phyloP scores from a whole-genome alignment of 225 moss, liverwort and hornwort genomes.

The Sphagnum tenellum region DNA sequence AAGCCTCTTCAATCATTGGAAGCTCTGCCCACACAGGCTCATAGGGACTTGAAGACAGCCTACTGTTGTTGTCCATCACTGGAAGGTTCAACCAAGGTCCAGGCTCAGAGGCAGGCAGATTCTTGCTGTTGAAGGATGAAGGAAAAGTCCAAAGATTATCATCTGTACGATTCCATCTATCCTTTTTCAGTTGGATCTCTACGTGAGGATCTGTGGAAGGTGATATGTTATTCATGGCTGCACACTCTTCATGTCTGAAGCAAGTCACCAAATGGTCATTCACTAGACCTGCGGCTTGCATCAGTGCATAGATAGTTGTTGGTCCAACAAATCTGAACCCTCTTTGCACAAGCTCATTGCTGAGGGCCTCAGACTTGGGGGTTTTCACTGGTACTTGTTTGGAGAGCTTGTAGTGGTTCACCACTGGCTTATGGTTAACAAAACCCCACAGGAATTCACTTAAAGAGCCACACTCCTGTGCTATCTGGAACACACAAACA shows the following conservation, averaged over 20 bases:
- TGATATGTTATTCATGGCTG: conserved; percentile 6
- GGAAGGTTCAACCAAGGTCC: too few relatives aligned
- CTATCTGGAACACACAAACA: conserved; percentile 32
- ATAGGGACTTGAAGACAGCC: conserved; percentile 13
- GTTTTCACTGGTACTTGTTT: conserved; percentile 86
- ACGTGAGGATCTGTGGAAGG: too few relatives aligned
- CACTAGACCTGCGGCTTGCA: conserved; percentile 84
- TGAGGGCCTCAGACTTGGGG: conserved; percentile 69
- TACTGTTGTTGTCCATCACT: conserved; percentile 8
- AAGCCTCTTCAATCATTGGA: conserved; percentile 35
- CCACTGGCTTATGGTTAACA: conserved; percentile 71
- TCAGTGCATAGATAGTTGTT: conserved; percentile 79
- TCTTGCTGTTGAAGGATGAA: too few relatives aligned
- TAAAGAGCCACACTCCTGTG: conserved; percentile 69
- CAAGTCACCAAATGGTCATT: conserved; percentile 76
- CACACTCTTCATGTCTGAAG: conserved; percentile 54
- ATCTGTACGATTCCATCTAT: too few relatives aligned
- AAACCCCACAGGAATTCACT: conserved; percentile 79
- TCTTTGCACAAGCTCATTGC: conserved; percentile 76
- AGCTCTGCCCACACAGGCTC: conserved; percentile 47
- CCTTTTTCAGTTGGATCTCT: too few relatives aligned
- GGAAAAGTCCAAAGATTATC: too few relatives aligned
- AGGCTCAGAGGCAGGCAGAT: too few relatives aligned
- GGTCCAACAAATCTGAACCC: conserved; percentile 86
- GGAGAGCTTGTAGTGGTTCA: conserved; percentile 56